phyloP scores from a whole-genome alignment of 139 green algal species.

The Chlamydomonas sp. region DNA sequence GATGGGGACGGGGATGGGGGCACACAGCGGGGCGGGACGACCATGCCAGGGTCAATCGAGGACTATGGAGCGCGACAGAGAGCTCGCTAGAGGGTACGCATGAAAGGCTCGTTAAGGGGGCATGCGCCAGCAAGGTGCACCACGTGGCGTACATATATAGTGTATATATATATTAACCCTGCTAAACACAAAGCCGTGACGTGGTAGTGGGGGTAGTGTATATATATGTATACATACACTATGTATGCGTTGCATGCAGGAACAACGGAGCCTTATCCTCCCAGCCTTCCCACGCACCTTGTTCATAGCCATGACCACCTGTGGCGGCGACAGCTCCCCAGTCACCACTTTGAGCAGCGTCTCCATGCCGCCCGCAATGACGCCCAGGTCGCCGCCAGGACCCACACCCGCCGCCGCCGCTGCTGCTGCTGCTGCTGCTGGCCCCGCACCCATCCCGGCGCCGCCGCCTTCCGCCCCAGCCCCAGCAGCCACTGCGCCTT shows the following conservation, averaged over 20 bases:
- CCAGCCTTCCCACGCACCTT: background rate
- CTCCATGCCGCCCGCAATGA: constrained; percentile 22
- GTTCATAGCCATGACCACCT: constrained; percentile 23
- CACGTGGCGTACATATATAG: too few relatives aligned
- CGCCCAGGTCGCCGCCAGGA: background rate
- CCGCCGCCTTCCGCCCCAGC: background rate
- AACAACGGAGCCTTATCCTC: background rate
- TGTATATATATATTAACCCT: too few relatives aligned
- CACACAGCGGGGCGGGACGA: too few relatives aligned
- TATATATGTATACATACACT: background rate
- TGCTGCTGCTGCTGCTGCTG: background rate
- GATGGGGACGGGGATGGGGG: background rate
- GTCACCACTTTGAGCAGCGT: constrained; percentile 19
- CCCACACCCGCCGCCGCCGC: background rate
- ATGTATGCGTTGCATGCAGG: background rate
- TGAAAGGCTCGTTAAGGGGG: too few relatives aligned
- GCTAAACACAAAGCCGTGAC: too few relatives aligned
- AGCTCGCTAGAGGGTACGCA: too few relatives aligned
- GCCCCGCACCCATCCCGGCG: background rate
- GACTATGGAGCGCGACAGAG: too few relatives aligned
- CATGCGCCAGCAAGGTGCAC: too few relatives aligned
- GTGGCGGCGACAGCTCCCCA: constrained; percentile 25
- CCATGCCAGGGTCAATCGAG: too few relatives aligned
- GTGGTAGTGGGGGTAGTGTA: background rate
- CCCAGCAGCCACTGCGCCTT: background rate